Evolutionary conservation across 2,329 filamentous ascomycete species (phyloP).

Genomic region (Hortaea sp.): DNA sequence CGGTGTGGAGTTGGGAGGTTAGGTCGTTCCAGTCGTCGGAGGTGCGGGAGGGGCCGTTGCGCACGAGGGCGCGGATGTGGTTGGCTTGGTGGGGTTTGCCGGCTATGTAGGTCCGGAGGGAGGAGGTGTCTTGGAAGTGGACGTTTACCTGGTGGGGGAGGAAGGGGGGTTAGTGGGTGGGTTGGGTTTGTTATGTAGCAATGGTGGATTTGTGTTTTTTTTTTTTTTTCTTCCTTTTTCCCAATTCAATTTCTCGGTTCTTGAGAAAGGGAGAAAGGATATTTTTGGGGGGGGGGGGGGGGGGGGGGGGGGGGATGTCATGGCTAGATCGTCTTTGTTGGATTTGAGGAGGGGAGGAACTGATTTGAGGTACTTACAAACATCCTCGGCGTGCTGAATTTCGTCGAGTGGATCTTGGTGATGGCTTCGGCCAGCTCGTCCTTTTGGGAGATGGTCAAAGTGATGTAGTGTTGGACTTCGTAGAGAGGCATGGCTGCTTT

Average conservation of each 20-base stretch:
- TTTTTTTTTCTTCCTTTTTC: too few relatives aligned
- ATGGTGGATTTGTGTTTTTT: too few relatives aligned
- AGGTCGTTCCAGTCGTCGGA: conserved; percentile 23
- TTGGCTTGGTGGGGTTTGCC: conserved; percentile 26
- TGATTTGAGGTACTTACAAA: conserved; percentile 25
- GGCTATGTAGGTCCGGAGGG: conserved; percentile 23
- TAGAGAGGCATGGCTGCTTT: conserved; percentile 33
- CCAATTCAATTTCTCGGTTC: too few relatives aligned
- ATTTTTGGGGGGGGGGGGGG: too few relatives aligned
- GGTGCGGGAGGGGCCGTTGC: conserved; percentile 23
- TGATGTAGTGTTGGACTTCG: conserved; percentile 30
- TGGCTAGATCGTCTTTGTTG: too few relatives aligned
- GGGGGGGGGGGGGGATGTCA: too few relatives aligned
- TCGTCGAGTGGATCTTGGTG: conserved; percentile 31
- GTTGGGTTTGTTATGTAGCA: too few relatives aligned
- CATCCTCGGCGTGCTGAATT: conserved; percentile 32
- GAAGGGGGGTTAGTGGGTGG: too few relatives aligned
- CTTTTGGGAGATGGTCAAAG: conserved; percentile 26
- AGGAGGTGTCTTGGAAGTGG: conserved; percentile 25
- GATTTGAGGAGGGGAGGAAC: too few relatives aligned
- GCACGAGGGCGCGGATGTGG: conserved; percentile 26
- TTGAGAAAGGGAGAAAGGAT: too few relatives aligned
- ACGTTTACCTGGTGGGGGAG: conserved; percentile 23
- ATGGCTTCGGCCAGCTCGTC: conserved; percentile 30
- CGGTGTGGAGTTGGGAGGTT: conserved; percentile 12